Evolutionary conservation across 805 yeast genomes (phyloP), one percentile per base, ranked within the genome.

Genomic region (Metschnikowia bowlesiae): DNA sequence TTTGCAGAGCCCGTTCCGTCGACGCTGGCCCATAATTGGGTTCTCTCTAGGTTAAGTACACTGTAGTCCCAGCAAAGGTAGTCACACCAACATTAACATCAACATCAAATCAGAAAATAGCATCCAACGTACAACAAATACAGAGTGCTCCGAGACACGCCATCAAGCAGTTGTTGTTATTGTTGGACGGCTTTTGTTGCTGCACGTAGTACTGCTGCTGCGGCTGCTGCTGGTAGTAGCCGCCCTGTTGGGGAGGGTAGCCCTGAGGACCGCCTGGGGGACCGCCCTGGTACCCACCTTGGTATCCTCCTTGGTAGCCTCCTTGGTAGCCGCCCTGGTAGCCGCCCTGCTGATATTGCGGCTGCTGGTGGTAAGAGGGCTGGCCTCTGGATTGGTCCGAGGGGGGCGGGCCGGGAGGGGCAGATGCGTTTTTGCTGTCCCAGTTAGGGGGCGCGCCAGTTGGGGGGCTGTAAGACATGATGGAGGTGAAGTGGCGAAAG

Each of bases 161-260:
- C 52, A 63, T 61, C 60, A 73, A 71, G 52, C 74, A 70, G 14
- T 69, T 67, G 39, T 62, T 66, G 47, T 61, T 59, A 35, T 65
- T 63, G 18, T 56, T 51, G 44, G 57, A 56, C 26, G 61, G 62
- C 36, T 62, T 64, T 49, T 67, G 67, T 56, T 73, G 77, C 58
- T 71, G 76, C 13, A 69, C 75, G 45, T 73, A 71, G 68, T 71
- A 65, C 47, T 74, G 76, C 55, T 72, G 77, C 29, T 51, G 57
- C 28, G 55, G 60, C 50, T 65, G 76, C 57, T 70, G 76, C 52
- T 63, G 74, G 49, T 69, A 64, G 57, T 71, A 70, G 9, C 68
- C 66, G 18, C 60, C 62, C 46, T 61, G 67, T 7, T 53, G 68
- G 18, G 39, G 39, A 14, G 51, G 54, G 39, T 55, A 53, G 8